A percentile compares a stretch with the other conserved stretches of the same genome.
Conservation (phyloP, 2,329 filamentous ascomycete genomes). For the Beauveria sp. region DNA sequence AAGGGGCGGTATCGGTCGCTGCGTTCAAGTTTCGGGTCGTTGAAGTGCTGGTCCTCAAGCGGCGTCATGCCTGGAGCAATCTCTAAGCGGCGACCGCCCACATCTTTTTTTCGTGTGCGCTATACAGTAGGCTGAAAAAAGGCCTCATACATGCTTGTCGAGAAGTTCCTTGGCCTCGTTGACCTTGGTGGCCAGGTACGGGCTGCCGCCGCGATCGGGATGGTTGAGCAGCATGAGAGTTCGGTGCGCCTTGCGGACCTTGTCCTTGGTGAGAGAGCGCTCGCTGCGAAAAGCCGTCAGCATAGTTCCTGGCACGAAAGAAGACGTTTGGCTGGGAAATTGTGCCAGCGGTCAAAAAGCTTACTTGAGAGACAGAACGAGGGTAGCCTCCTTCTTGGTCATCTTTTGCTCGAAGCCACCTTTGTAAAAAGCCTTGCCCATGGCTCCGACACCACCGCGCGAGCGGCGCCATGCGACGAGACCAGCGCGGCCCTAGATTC, state of each 20-base stretch:
- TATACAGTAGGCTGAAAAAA: neutral
- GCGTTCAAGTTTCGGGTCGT: neutral
- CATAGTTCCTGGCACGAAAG: neutral
- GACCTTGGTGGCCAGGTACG: slow-evolving; percentile 93
- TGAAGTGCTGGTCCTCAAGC: neutral
- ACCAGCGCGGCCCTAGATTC: slow-evolving; percentile 76
- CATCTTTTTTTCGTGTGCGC: neutral
- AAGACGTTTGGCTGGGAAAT: too few species aligned
- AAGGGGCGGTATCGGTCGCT: neutral
- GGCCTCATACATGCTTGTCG: slow-evolving; percentile 55
- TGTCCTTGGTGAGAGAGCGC: slow-evolving; percentile 80
- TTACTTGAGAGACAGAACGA: slow-evolving; percentile 88
- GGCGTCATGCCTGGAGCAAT: neutral
- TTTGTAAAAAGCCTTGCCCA: slow-evolving; percentile 94
- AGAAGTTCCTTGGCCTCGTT: slow-evolving; percentile 97
- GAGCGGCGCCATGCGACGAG: slow-evolving; percentile 82
- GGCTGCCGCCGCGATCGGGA: slow-evolving; percentile 92
- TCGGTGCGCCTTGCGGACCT: slow-evolving; percentile 90
- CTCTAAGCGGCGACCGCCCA: neutral
- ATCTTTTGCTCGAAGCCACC: slow-evolving; percentile 96
- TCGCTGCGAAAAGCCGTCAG: slow-evolving; percentile 51
- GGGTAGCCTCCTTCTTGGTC: slow-evolving; percentile 81
- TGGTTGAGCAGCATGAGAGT: slow-evolving; percentile 97
- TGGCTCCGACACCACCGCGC: slow-evolving; percentile 65
- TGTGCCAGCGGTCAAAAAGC: slow-evolving; percentile 13